Base-by-base conservation (phyloP, 805 yeast species). In the Candida oleophila region DNA sequence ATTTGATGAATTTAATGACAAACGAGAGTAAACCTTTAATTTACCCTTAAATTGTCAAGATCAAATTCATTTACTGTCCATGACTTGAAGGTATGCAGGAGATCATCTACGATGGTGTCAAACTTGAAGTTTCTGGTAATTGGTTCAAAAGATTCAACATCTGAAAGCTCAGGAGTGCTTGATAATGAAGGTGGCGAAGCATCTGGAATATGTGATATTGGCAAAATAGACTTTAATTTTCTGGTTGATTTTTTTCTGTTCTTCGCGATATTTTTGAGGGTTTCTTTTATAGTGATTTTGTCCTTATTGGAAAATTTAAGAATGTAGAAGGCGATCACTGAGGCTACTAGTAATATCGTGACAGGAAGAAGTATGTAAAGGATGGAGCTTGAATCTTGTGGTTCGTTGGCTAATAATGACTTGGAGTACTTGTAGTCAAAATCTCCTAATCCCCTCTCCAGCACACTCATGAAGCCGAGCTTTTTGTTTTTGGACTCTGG, bases 121-220 rank as follows among this genome's bases (percentile, higher is more conserved):
- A 42, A 34, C 22, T 35, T 42, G 22, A 22, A 42, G 16, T 36
- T 33, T 22, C 33, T 35, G 9, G 42, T 14, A 14, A 22, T 22
- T 2, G 39, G 15, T 18, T 34, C 32, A 14, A 21, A 35, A 3
- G 9, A 32, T 5, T 42, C 45, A 4, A 34, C 25, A 8, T 42
- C 45, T 18, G 45, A 42, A 12, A 22, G 20, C 14, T 21, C 39
- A 15, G 45, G 45, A 15, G 45, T 30, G 22, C 22, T 33, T 3
- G 45, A 42, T 21, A 42, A 19, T 34, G 45, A 34, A 5, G 44
- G 44, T 15, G 42, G 34, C 8, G 21, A 7, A 15, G 45, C 19
- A 9, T 36, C 36, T 15, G 42, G 34, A 8, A 12, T 22, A 15
- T 22, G 34, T 7, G 43, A 12, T 4, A 41, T 14, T 3, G 43